Evolutionary conservation across 768 basidiomycete genomes (phyloP).

Genomic region (Leccinum subgranulosum): DNA sequence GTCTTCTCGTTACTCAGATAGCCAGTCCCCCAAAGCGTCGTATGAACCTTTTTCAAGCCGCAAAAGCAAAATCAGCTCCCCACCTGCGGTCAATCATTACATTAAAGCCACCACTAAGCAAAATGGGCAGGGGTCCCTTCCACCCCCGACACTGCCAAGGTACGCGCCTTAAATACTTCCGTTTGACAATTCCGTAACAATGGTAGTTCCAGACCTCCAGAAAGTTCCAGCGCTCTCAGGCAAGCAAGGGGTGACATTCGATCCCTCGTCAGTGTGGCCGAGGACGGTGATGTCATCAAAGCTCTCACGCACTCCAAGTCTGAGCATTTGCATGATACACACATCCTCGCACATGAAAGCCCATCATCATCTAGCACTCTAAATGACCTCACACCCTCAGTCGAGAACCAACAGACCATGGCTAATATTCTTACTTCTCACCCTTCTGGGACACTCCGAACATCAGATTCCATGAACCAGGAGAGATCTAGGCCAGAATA

Average conservation of each 20-base stretch:
- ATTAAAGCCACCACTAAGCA: constrained; percentile 6
- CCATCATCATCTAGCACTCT: neutral
- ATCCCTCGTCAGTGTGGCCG: neutral
- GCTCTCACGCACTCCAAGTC: constrained; percentile 9
- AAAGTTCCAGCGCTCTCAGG: neutral
- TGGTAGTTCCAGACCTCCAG: neutral
- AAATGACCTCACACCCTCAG: neutral
- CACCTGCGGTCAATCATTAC: constrained; percentile 4
- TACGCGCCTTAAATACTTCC: neutral
- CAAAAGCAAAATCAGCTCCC: neutral
- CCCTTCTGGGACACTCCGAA: constrained; percentile 2
- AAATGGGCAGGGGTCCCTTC: neutral
- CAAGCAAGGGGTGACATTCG: neutral
- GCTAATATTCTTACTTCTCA: neutral
- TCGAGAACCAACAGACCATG: constrained; percentile 1
- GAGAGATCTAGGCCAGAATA: constrained; percentile 1
- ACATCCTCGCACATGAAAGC: constrained; percentile 3
- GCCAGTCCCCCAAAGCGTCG: neutral
- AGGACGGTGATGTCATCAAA: neutral
- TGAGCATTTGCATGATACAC: neutral
- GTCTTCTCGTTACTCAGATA: neutral
- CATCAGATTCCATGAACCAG: neutral
- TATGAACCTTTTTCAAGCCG: neutral
- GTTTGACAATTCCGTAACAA: constrained; percentile 5
- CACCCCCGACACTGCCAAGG: constrained; percentile 3